A percentile compares a stretch with the other conserved stretches of the same genome.
Evolutionary conservation across 768 basidiomycete species (phyloP).

Genomic region (Lactarius psammicola): DNA sequence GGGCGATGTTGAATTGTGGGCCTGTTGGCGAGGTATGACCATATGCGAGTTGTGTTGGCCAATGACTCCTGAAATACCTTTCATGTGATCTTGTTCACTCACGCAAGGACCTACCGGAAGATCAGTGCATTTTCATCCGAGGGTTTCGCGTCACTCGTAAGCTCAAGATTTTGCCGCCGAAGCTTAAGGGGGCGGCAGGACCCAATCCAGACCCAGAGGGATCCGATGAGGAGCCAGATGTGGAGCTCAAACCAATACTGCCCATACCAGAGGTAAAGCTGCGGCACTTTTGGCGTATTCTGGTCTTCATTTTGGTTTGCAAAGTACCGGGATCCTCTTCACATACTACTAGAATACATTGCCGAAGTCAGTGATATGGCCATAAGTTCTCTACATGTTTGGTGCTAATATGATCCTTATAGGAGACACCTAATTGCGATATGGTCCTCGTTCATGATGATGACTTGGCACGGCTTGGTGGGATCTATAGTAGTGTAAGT

Average conservation of each 20-base stretch:
- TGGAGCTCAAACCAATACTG: neutral
- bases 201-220: neutral
- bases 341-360: no score
- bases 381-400: neutral
- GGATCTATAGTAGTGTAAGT: neutral
- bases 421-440: neutral
- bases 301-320: no score
- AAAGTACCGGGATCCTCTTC: no score
- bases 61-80: neutral
- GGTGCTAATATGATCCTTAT: neutral
- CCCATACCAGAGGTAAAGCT: no score
- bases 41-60: neutral
- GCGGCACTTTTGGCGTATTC: no score
- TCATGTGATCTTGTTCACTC: neutral
- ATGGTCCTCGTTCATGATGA: no score
- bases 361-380: neutral
- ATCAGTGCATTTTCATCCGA: neutral
- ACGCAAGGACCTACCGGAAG: neutral
- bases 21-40: neutral
- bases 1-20: neutral
- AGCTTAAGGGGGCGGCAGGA: neutral
- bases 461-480: neutral
- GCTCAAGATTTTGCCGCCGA: neutral
- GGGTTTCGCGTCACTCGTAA: neutral
- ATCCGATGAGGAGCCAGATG: neutral